phyloP scores from a whole-genome alignment of 129 eudicot genomes.

The Apium graveolens region DNA sequence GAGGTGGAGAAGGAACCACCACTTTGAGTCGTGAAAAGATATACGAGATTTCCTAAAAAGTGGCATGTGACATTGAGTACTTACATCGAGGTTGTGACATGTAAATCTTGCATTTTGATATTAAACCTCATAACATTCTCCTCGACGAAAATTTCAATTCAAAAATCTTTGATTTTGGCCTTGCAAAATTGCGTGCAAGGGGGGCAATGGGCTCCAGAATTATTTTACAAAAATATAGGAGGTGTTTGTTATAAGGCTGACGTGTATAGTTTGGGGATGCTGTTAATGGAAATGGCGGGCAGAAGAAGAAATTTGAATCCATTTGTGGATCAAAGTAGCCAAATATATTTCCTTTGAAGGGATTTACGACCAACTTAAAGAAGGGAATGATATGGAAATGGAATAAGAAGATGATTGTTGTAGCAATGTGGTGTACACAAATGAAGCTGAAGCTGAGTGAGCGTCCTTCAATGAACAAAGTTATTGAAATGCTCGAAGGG shows the following conservation, averaged over 20 bases:
- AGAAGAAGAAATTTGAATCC: not conserved
- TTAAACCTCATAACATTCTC: conserved; percentile 3
- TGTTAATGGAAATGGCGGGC: not conserved
- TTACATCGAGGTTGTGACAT: not conserved
- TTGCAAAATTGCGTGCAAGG: conserved; percentile 8
- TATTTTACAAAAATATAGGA: conserved; percentile 6
- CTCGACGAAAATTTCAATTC: conserved; percentile 9
- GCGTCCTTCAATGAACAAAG: conserved; percentile 5
- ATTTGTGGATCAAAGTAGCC: not conserved
- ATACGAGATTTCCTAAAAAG: not conserved
- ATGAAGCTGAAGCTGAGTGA: conserved; percentile 6
- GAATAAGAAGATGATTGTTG: not conserved
- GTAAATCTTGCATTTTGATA: conserved; percentile 10
- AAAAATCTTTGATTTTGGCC: conserved; percentile 2
- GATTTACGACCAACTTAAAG: not conserved
- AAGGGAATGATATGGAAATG: not conserved
- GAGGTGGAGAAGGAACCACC: not conserved
- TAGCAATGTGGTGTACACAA: conserved; percentile 2
- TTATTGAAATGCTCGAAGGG: conserved; percentile 9
- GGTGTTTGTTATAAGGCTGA: not conserved
- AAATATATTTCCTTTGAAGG: not conserved
- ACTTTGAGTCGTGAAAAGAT: conserved; percentile 4
- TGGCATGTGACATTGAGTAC: not conserved
- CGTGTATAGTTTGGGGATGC: conserved; percentile 6
- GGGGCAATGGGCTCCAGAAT: not conserved